These are phyloP conservation scores for Aphanomyces cochlioides DNA, from an alignment of 352 stramenopile species.

Conservation along the genomic window DNA sequence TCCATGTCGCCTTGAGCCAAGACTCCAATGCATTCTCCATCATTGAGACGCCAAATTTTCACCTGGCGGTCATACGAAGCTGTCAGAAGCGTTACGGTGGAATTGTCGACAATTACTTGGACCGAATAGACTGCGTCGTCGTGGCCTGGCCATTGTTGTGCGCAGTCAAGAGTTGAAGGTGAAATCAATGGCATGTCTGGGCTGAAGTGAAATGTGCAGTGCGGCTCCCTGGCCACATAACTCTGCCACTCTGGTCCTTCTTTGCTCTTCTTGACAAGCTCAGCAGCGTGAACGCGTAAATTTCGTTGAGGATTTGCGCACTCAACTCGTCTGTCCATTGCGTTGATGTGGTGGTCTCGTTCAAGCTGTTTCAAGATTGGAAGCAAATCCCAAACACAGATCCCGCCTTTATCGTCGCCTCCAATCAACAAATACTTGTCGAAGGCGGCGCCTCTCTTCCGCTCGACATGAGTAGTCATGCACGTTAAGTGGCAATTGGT, in stretches of 20 bases:
- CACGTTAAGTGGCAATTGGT: conserved; percentile 13
- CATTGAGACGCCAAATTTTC: conserved; percentile 57
- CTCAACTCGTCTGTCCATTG: conserved; percentile 51
- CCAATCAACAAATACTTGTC: conserved; percentile 54
- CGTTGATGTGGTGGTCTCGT: conserved; percentile 43
- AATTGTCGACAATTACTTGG: conserved; percentile 57
- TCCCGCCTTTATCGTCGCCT: conserved; percentile 72
- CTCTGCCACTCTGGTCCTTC: conserved; percentile 60
- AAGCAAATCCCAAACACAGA: conserved; percentile 70
- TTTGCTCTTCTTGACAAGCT: conserved; percentile 64
- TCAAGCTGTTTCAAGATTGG: conserved; percentile 57
- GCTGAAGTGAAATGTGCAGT: conserved; percentile 58
- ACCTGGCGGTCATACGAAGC: conserved; percentile 76
- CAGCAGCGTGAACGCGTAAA: conserved; percentile 59
- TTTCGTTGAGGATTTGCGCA: conserved; percentile 72
- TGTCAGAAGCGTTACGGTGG: conserved; percentile 58
- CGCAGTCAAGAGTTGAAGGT: conserved; percentile 34
- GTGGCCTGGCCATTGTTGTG: conserved; percentile 68
- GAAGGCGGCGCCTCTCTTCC: conserved; percentile 25
- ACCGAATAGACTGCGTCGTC: conserved; percentile 72
- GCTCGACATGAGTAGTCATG: conserved; percentile 19
- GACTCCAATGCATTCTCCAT: conserved; percentile 61
- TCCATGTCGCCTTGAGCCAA: conserved; percentile 69
- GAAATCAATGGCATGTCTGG: conserved; percentile 47
- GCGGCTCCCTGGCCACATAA: conserved; percentile 49